Evolutionary conservation across 2,329 filamentous ascomycete genomes (phyloP).

Genomic region (Thelonectria rubi): DNA sequence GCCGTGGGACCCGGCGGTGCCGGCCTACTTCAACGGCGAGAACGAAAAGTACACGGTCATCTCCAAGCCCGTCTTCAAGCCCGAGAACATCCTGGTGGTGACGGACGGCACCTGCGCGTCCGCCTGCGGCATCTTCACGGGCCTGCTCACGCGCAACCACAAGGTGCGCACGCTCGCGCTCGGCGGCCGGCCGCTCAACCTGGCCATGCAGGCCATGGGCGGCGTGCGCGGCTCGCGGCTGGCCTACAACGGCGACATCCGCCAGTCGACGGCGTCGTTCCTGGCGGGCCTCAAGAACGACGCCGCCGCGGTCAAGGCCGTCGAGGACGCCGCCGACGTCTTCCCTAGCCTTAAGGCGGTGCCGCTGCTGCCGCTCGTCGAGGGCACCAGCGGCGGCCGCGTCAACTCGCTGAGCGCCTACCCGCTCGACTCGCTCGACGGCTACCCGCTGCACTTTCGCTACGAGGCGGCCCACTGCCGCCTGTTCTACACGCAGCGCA

Average conservation of each 20-base stretch:
- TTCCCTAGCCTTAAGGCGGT: slow-evolving; percentile 28
- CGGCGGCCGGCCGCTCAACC: slow-evolving; percentile 65
- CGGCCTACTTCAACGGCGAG: slow-evolving; percentile 34
- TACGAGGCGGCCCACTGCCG: slow-evolving; percentile 70
- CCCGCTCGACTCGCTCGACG: slow-evolving; percentile 33
- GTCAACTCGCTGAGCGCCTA: slow-evolving; percentile 37
- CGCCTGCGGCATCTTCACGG: slow-evolving; percentile 40
- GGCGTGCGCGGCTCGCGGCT: slow-evolving; percentile 66
- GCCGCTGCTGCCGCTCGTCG: slow-evolving; percentile 49
- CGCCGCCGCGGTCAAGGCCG: slow-evolving; percentile 14
- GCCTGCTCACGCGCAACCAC: slow-evolving; percentile 47
- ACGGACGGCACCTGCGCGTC: slow-evolving; percentile 40
- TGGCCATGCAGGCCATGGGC: slow-evolving; percentile 70
- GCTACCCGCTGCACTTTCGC: slow-evolving; percentile 60
- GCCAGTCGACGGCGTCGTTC: slow-evolving; percentile 14
- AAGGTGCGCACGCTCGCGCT: slow-evolving; percentile 54
- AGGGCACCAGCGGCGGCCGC: slow-evolving; percentile 20
- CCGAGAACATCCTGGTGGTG: slow-evolving; percentile 38
- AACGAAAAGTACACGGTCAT: slow-evolving; percentile 29
- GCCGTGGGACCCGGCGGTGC: slow-evolving; percentile 22
- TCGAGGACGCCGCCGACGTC: slow-evolving; percentile 23
- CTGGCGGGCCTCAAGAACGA: slow-evolving; percentile 25
- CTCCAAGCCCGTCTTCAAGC: slow-evolving; percentile 34
- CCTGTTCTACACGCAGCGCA: slow-evolving; percentile 65
- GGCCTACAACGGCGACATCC: slow-evolving; percentile 28